Evolutionary conservation across 257 asterid genomes (phyloP), one percentile per base, ranked within the genome.

Genomic region (Orobanche coerulescens): DNA sequence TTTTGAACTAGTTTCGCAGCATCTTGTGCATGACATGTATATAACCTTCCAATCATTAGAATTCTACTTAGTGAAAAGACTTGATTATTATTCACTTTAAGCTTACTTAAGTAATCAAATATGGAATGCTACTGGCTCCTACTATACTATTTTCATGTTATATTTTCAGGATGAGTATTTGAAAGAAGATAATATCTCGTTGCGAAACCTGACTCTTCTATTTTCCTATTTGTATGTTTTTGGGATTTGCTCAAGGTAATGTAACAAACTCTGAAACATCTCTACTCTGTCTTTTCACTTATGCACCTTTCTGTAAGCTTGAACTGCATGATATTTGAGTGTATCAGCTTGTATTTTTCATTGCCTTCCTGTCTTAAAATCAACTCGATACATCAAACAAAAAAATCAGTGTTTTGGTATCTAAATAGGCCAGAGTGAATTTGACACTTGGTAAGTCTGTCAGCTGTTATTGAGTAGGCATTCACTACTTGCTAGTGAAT

Each of bases 171-270:
- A 81, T 69, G 97, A 86, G 82, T 84, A 83, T 76, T 72, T 64
- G 75, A 79, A 90, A 72, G 96, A 89, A 64, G 99, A 89, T 75
- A 92, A 86, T 60, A 75, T 89, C 64, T 88, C 96, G 61, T 73
- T 84, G 69, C 75, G 87, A 73, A 91, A 91, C 67, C 65, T 91
- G 84, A 76, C 93, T 55, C 95, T 91, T 72, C 80, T 85, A 40
- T 74, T 91, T 55, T 91, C 93, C 52, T 80, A 81, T 70, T 75
- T 91, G 70, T 88, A 88, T 69, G 77, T 67, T n/a, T n/a, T n/a
- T n/a, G n/a, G n/a, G n/a, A n/a, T n/a, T n/a, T n/a, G n/a, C n/a
- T n/a, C n/a, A n/a, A n/a, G n/a, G n/a, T n/a, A n/a, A n/a, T n/a
- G n/a, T n/a, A n/a, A n/a, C n/a, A n/a, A n/a, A n/a, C n/a, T n/a